phyloP scores from a whole-genome alignment of 2,329 filamentous ascomycete genomes.

The Colletotrichum chlorophyti region DNA sequence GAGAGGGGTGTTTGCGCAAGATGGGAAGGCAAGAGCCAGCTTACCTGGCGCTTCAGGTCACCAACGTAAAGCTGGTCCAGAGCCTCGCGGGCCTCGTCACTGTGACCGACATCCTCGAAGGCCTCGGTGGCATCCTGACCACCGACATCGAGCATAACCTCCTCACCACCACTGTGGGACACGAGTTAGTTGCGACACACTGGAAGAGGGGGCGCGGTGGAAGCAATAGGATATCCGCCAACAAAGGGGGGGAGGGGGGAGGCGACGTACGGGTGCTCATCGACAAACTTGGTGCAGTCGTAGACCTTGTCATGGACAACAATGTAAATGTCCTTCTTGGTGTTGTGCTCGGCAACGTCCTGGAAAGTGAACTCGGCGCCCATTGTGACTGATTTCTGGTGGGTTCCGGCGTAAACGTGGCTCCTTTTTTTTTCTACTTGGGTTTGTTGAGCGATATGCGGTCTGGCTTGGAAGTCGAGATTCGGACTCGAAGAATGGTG shows the following conservation, averaged over 20 bases:
- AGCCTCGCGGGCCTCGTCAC: constrained; percentile 96
- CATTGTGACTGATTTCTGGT: constrained; percentile 29
- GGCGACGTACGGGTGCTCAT: constrained; percentile 85
- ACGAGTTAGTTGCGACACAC: not conserved
- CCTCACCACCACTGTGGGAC: constrained; percentile 84
- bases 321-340: constrained; percentile 92
- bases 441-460: constrained; percentile 6
- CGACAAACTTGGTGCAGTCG: constrained; percentile 85
- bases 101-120: constrained; percentile 99
- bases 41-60: constrained; percentile 80
- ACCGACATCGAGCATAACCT: constrained; percentile 94
- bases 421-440: constrained; percentile 9
- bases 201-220: too few relatives aligned
- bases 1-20: not conserved
- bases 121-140: constrained; percentile 97
- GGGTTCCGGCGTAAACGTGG: constrained; percentile 17
- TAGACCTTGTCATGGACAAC: constrained; percentile 98
- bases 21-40: constrained; percentile 35
- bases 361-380: constrained; percentile 71
- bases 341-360: constrained; percentile 84
- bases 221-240: too few relatives aligned
- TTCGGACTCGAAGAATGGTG: not conserved
- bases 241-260: constrained; percentile 4
- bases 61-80: constrained; percentile 80
- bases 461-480: not conserved